Base-by-base conservation (phyloP, 306 rosid species). In the Albizia julibrissin region DNA sequence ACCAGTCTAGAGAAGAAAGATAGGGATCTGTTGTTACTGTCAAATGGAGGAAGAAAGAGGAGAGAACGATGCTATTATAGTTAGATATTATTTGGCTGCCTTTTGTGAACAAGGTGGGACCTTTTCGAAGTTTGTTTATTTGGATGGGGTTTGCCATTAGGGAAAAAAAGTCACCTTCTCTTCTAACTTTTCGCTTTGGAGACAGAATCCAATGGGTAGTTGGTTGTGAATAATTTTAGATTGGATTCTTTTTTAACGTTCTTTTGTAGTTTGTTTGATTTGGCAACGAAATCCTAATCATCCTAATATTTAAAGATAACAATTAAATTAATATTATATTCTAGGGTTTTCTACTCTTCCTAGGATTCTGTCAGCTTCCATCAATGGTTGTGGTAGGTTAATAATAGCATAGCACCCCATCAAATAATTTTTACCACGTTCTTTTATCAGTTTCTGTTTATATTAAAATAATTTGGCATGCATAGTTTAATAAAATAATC, bases 91-190 rank as follows among this genome's bases (percentile, higher is more conserved):
- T 81, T 81, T 82, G 86, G 47, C 78, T 87, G 58, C 92, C 86
- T 92, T 88, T 84, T 52, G 74, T 52, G 78, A 84, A 72, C 86
- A 87, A 70, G 87, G 80, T 85, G 85, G 97, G 93, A 85, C 95
- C 92, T 85, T 85, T 87, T 19, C 24, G 22, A 72, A 83, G 82
- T 78, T 87, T 86, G 75, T 91, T 88, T 81, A 84, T 83, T 69
- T 61, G 85, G 27, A n/a, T 87, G 89, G 89, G 91, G 96, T 87
- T 90, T 82, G 92, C 90, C 97, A 94, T 84, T 89, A 87, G 44
- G 39, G 91, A 81, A 88, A 84, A 87, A 90, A 91, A 91, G 92
- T 58, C 81, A 65, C 86, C 81, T 80, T 82, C 79, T 85, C 83
- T 84, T 72, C 31, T 67, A 22, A 3, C 81, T 83, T 87, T 90